Conservation (phyloP, 352 stramenopile species). For the Globisporangium lucens region DNA sequence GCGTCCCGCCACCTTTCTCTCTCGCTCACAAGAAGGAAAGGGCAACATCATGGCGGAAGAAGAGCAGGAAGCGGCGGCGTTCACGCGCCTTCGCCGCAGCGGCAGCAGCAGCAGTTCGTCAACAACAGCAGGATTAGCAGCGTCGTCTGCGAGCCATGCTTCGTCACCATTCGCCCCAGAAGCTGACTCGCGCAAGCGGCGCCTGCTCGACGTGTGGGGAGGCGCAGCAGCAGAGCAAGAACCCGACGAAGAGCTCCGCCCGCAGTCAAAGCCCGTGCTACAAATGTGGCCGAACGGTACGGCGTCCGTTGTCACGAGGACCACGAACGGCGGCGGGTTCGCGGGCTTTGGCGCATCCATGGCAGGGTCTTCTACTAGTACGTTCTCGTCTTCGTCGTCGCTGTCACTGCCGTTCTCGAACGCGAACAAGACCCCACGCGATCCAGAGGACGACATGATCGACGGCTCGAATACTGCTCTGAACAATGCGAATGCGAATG, state of each 20-base stretch:
- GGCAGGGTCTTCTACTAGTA: background rate
- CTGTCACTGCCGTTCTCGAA: background rate
- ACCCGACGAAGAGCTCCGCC: background rate
- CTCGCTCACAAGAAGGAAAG: too few species aligned
- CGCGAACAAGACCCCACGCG: slow-evolving; percentile 7
- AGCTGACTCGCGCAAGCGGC: background rate
- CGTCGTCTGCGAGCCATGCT: background rate
- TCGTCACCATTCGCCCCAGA: background rate
- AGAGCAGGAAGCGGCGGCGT: too few species aligned
- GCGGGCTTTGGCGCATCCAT: background rate
- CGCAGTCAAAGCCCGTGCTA: slow-evolving; percentile 1
- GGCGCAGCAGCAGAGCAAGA: background rate
- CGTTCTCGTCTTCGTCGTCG: background rate
- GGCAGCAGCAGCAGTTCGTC: background rate
- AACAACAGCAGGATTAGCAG: background rate
- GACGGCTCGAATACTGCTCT: background rate
- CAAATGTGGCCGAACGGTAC: slow-evolving; percentile 4
- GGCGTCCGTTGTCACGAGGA: slow-evolving; percentile 4
- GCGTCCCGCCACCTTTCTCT: too few species aligned
- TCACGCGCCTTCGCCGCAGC: too few species aligned
- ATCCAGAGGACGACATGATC: background rate
- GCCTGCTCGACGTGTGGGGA: background rate
- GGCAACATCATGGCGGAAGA: too few species aligned
- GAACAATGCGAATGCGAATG: background rate
- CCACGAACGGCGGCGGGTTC: slow-evolving; percentile 4